A percentile compares a stretch with the other conserved stretches of the same genome.
Evolutionary conservation across 1,139 yeast genomes (phyloP).

Genomic region (Protomyces inundatus): DNA sequence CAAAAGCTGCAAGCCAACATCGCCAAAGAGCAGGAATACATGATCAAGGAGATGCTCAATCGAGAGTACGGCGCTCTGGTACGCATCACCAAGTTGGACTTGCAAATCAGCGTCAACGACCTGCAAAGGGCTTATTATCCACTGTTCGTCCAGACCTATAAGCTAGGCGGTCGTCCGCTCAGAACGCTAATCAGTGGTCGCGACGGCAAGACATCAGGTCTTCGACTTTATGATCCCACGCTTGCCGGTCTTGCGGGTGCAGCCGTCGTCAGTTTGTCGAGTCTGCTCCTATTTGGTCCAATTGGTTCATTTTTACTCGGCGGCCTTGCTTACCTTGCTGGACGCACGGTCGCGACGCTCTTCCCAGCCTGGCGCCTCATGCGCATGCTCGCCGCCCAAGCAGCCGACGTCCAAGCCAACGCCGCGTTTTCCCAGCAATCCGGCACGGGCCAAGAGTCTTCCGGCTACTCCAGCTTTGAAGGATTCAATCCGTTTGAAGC

Average conservation of each 20-base stretch:
- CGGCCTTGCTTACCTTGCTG: conserved; percentile 7
- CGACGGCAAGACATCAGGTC: conserved; percentile 7
- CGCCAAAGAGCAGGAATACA: conserved; percentile 5
- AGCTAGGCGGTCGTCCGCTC: conserved; percentile 3
- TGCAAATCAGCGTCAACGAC: not conserved
- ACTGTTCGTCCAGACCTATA: not conserved
- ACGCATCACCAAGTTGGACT: conserved; percentile 14
- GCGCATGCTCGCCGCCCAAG: conserved; percentile 15
- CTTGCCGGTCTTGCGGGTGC: conserved; percentile 8
- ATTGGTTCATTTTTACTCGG: not conserved
- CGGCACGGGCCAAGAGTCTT: not conserved
- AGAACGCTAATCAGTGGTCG: conserved; percentile 11
- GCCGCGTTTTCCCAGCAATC: not conserved
- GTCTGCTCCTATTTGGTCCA: conserved; percentile 5
- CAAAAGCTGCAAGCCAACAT: conserved; percentile 8
- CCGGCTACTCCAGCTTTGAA: conserved; percentile 12
- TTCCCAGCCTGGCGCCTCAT: conserved; percentile 16
- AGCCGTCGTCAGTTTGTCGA: not conserved
- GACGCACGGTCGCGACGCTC: conserved; percentile 6
- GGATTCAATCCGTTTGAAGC: conserved; percentile 22
- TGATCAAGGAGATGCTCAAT: conserved; percentile 16
- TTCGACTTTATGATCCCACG: conserved; percentile 15
- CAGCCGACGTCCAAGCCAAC: conserved; percentile 21
- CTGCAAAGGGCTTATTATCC: conserved; percentile 10
- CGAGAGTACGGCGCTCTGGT: conserved; percentile 22